Base-by-base conservation (phyloP, 163 green algal genomes). In the Scenedesmus sp. region DNA sequence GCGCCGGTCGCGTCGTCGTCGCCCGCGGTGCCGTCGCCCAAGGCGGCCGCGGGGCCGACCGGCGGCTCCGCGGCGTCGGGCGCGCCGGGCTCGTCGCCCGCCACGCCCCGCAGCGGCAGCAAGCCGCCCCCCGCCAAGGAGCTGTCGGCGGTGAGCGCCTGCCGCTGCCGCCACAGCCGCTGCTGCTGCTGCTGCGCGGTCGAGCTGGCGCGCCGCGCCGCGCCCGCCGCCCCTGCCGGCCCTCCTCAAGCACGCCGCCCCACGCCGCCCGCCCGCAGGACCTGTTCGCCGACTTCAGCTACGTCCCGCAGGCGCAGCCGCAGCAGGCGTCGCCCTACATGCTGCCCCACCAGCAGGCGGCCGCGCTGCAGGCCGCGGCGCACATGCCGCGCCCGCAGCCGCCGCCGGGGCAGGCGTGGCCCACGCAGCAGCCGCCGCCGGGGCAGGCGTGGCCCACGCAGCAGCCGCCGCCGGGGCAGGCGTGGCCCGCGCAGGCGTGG, bases 281-380 rank as follows among this genome's bases (percentile, higher is more conserved):
- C 13, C 18, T 80, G 42, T 80, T 80, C 60, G 44, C 71, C 3
- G 71, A 80, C 44, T 58, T 69, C 5, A 9, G n/a, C n/a, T 60
- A 34, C 53, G 24, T 60, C 9, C 22, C 70, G 34, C 57, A 60
- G 18, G 51, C 54, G 42, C 42, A 63, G 28, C 70, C 70, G 24
- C 10, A 6, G 24, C 53, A 10, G 39, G 7, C 39, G 39, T 33
- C 34, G 28, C 42, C 42, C 44, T n/a, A 3, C 10, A 24, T 73
- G 44, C 3, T 14, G 5, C 9, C 44, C 11, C 24, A 44, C 26
- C 63, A 60, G 44, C 63, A 60, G n/a, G 20, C 34, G 57, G 44
- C 67, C 20, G 53, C 33, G 18, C 34, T 63, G 56, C 39, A 60
- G 70, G 20, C 36, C 1, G 53, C 57, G 56, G 54, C 69, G 57